Base-by-base conservation (phyloP, 345 rosid species). In the Gossypium herbaceum region DNA sequence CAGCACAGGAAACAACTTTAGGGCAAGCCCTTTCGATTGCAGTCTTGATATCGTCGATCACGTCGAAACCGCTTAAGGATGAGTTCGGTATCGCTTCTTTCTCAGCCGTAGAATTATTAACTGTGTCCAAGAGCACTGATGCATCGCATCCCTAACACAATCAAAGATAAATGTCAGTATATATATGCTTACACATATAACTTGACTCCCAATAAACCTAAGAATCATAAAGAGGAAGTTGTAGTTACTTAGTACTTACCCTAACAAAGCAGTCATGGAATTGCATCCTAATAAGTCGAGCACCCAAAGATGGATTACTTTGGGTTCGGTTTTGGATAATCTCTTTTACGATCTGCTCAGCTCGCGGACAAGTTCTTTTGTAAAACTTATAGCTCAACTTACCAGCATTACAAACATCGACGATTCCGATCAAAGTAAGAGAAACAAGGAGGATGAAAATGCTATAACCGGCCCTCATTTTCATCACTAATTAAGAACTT, bases 241-340 rank as follows among this genome's bases (percentile, higher is more conserved):
- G 24, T 27, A 16, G 9, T 7, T 4, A 7, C 3, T 39, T 63
- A 0, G 19, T 20, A 12, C 9, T 25, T 66, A 17, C 24, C 89
- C 86, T 84, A 29, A 85, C 95, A 62, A 88, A 85, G 68, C 90
- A 90, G 67, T 90, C 95, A 70, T 88, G 95, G 78, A 78, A 90
- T 10, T 90, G 95, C 79, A 85, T 64, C 70, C 91, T 79, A 0
- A 88, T 66, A 25, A 90, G 72, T 77, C 85, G 88, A 74, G 94
- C 78, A 24, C 82, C 81, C 84, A 86, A 70, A 76, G 76, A 62
- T 48, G 79, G 85, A 70, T 81, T 79, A n/a, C 9, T 51, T 60
- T 29, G 20, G 63, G 76, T 83, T 72, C 65, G 81, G 13, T 68
- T 15, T 56, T 68, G 76, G 17, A 82, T 81, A 2, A 86, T 84